Conservation (phyloP, 1,284 basidiomycete genomes). For the Leccinum solheimii region DNA sequence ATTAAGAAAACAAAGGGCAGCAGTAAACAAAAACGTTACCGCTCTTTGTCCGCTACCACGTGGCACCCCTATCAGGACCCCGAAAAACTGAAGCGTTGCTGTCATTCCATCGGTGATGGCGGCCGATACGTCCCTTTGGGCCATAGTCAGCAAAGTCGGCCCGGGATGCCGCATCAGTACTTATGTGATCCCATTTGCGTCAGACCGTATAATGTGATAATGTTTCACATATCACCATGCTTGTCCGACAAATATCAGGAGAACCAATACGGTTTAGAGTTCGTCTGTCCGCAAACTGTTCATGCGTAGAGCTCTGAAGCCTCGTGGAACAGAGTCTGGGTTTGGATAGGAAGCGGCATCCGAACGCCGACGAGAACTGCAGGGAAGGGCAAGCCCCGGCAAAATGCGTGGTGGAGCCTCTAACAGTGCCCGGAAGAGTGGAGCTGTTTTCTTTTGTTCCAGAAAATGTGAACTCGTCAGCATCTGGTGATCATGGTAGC, state of each 20-base stretch:
- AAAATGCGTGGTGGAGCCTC: neutral
- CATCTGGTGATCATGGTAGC: neutral
- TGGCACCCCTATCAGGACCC: no score
- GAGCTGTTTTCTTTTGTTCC: neutral
- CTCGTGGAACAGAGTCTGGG: neutral
- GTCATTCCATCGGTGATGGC: neutral
- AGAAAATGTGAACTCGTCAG: neutral
- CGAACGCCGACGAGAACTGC: neutral
- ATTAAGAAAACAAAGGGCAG: neutral
- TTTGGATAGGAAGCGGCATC: neutral
- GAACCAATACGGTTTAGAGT: neutral
- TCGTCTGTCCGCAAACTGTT: neutral
- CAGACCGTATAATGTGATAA: neutral
- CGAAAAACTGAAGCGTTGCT: no score
- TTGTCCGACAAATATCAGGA: neutral
- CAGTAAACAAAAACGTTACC: neutral
- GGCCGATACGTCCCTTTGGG: no score
- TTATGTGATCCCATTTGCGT: neutral
- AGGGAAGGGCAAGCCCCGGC: neutral
- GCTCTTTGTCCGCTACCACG: no score
- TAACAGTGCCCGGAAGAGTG: neutral
- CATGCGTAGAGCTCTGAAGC: neutral
- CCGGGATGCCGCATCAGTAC: no score
- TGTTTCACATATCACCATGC: neutral
- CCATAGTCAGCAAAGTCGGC: no score